Evolutionary conservation across 2,329 filamentous ascomycete species (phyloP).

Genomic region (Apiospora rasikravindrae): DNA sequence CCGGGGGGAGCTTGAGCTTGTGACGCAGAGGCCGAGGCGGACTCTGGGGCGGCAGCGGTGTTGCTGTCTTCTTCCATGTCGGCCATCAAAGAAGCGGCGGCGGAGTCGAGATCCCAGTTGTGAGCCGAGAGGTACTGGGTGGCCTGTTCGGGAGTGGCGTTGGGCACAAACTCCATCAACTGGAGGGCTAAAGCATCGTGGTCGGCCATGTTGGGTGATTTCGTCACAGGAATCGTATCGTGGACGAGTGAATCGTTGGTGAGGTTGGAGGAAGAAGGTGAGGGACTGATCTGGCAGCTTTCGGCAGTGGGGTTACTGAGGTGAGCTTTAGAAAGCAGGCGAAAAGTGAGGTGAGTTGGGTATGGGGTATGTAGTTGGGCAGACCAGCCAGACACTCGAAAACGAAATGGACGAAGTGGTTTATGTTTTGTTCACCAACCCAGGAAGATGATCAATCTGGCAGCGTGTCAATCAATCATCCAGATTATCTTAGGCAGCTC

Average conservation of each 20-base stretch:
- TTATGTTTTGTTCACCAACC: not conserved
- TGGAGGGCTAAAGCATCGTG: constrained; percentile 54
- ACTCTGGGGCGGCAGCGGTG: constrained; percentile 46
- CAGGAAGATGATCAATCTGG: not conserved
- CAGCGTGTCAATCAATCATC: not conserved
- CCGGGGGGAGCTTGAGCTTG: constrained; percentile 33
- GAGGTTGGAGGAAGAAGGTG: not conserved
- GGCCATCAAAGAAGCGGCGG: constrained; percentile 66
- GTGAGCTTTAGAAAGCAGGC: not conserved
- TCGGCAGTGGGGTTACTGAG: not conserved
- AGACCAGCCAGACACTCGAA: too few species aligned
- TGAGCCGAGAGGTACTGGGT: constrained; percentile 68
- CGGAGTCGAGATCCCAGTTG: constrained; percentile 69
- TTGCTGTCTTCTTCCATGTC: constrained; percentile 56
- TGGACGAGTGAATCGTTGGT: not conserved
- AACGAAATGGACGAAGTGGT: not conserved
- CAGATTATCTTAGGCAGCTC: constrained; percentile 28
- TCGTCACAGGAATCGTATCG: constrained; percentile 8
- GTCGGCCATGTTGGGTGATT: constrained; percentile 42
- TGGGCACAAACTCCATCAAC: constrained; percentile 61
- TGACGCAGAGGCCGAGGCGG: constrained; percentile 36
- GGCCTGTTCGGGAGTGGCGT: constrained; percentile 62
- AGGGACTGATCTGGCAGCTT: not conserved
- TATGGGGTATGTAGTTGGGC: too few species aligned
- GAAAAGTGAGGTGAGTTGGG: not conserved